Evolutionary conservation across 441 rosid genomes (phyloP).

Genomic region (Erodium chrysanthum): DNA sequence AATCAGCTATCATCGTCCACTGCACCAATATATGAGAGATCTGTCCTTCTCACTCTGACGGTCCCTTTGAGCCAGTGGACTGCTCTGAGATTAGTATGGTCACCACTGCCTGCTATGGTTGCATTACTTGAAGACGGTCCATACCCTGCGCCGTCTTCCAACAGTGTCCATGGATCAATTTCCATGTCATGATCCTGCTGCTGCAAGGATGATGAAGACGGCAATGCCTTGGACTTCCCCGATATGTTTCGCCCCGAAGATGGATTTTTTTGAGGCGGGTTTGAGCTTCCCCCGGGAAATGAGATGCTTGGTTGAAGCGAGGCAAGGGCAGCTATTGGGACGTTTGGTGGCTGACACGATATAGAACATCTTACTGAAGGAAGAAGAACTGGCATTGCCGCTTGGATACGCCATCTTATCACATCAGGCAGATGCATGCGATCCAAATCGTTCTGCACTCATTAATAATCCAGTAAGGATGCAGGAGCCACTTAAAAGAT

Average conservation of each 20-base stretch:
- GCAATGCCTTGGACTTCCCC: conserved; percentile 45
- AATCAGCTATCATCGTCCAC: conserved; percentile 87
- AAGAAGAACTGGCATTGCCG: conserved; percentile 74
- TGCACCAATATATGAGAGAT: conserved; percentile 77
- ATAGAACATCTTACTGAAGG: conserved; percentile 49
- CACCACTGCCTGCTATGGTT: conserved; percentile 41
- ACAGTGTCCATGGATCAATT: conserved; percentile 87
- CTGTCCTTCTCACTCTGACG: conserved; percentile 73
- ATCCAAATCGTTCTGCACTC: conserved; percentile 75
- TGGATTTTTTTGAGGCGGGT: conserved; percentile 30
- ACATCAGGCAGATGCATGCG: conserved; percentile 86
- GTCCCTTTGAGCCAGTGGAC: conserved; percentile 89
- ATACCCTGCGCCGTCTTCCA: conserved; percentile 89
- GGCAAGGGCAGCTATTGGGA: conserved; percentile 48
- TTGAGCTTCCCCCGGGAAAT: conserved; percentile 28
- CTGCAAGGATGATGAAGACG: conserved; percentile 17
- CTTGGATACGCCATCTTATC: conserved; percentile 87
- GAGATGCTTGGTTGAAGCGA: conserved; percentile 49
- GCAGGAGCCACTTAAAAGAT: too few relatives aligned
- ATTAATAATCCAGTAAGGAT: conserved; percentile 3
- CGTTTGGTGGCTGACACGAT: conserved; percentile 71
- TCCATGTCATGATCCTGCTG: conserved; percentile 50
- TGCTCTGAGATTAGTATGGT: conserved; percentile 72
- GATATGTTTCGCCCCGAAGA: too few relatives aligned
- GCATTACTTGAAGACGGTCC: conserved; percentile 49